phyloP scores from a whole-genome alignment of 192 early-diverging fungal genomes.

The Obelidium mucronatum region DNA sequence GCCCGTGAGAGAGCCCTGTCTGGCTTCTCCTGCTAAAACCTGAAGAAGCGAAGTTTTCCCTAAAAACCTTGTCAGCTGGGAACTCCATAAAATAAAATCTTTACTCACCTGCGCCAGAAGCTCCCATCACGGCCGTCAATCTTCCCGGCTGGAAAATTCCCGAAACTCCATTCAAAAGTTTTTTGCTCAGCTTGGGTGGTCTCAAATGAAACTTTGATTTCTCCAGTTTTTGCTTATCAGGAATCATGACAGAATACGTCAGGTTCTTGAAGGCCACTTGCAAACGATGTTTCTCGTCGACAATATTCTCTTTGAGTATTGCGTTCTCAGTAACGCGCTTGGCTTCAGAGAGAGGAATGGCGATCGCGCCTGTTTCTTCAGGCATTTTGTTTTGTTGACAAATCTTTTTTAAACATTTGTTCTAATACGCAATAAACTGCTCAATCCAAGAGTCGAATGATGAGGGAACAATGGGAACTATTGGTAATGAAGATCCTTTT shows the following conservation, averaged over 20 bases:
- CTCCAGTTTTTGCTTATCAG: background rate
- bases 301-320: background rate
- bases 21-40: conserved; percentile 56
- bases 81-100: conserved; percentile 10
- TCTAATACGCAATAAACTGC: background rate
- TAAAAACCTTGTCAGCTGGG: conserved; percentile 10
- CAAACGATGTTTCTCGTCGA: conserved; percentile 9
- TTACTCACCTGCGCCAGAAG: conserved; percentile 83
- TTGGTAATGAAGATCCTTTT: no score
- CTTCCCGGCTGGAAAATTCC: conserved; percentile 65
- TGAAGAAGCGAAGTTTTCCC: conserved; percentile 32
- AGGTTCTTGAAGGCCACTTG: conserved; percentile 31
- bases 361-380: background rate
- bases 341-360: background rate
- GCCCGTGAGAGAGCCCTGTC: conserved; percentile 54
- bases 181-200: background rate
- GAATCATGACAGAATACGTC: conserved; percentile 11
- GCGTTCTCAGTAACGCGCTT: background rate
- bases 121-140: conserved; percentile 87
- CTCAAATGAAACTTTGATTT: background rate
- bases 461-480: no score
- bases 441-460: background rate
- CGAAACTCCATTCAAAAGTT: conserved; percentile 24
- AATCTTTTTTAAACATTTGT: background rate
- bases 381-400: background rate